Evolutionary conservation across 805 yeast genomes (phyloP).

Genomic region (Candida methanosorbosa): DNA sequence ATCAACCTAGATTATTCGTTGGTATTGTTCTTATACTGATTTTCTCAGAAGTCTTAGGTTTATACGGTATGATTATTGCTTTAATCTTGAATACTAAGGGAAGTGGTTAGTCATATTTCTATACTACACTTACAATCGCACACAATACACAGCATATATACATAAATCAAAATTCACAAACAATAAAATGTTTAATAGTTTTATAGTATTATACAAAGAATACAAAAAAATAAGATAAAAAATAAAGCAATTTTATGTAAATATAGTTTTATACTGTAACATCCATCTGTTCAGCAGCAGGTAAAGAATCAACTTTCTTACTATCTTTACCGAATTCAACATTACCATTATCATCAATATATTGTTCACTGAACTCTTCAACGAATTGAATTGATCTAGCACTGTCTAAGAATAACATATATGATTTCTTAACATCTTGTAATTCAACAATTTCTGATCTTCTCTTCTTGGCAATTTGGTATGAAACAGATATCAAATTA

Average conservation of each 20-base stretch:
- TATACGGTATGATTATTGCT: constrained; percentile 92
- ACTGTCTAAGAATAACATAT: constrained; percentile 79
- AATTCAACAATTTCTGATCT: constrained; percentile 64
- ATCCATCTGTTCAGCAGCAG: no score
- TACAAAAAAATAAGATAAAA: no score
- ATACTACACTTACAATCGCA: background rate
- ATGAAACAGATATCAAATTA: constrained; percentile 83
- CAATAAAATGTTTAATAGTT: no score
- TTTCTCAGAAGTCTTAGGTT: constrained; percentile 97
- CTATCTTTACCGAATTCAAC: no score
- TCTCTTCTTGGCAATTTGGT: constrained; percentile 77
- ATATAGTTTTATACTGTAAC: no score
- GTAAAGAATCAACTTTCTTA: no score
- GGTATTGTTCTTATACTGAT: constrained; percentile 96
- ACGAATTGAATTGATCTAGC: constrained; percentile 83
- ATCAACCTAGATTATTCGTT: constrained; percentile 94
- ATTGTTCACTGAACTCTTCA: constrained; percentile 48
- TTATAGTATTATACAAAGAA: no score
- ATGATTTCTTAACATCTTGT: constrained; percentile 79
- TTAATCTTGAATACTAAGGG: constrained; percentile 88
- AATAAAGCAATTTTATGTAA: no score
- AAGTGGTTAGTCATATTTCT: constrained; percentile 30
- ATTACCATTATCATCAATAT: constrained; percentile 71
- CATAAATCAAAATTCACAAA: no score
- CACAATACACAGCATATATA: no score